These are phyloP conservation scores for Physcia stellaris DNA, from an alignment of 495 filamentous ascomycete genomes.

Conservation along the genomic window DNA sequence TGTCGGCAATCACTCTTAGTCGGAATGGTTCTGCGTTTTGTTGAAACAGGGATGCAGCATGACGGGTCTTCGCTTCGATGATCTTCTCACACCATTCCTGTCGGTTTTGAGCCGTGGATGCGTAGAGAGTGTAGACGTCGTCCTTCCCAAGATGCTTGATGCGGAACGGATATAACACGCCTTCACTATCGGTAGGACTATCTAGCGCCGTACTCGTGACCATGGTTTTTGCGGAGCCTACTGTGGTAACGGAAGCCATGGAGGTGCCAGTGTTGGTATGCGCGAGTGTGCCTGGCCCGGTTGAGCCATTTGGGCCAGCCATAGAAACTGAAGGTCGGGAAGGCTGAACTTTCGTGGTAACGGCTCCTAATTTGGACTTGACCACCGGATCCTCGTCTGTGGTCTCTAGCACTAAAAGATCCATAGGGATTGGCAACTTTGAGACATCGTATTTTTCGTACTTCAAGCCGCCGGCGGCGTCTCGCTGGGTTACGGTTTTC, in stretches of 20 bases:
- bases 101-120: constrained; percentile 54
- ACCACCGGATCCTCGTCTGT: constrained; percentile 80
- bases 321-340: constrained; percentile 37
- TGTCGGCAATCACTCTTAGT: constrained; percentile 80
- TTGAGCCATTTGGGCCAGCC: constrained; percentile 21
- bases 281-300: constrained; percentile 43
- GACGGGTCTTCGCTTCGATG: constrained; percentile 81
- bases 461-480: constrained; percentile 49
- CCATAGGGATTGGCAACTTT: constrained; percentile 95
- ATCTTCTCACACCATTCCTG: constrained; percentile 90
- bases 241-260: constrained; percentile 33
- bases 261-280: constrained; percentile 48
- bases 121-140: constrained; percentile 78
- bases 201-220: constrained; percentile 40
- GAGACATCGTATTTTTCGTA: constrained; percentile 91
- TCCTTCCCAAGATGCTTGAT: constrained; percentile 89
- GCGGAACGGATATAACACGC: constrained; percentile 83
- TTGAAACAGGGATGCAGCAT: constrained; percentile 73
- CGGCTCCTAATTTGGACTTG: constrained; percentile 53
- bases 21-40: constrained; percentile 97
- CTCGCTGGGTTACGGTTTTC: constrained; percentile 57
- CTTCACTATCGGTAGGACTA: constrained; percentile 47
- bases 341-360: constrained; percentile 37
- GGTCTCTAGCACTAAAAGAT: constrained; percentile 81
- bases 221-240: constrained; percentile 27